Evolutionary conservation across 2,329 filamentous ascomycete genomes (phyloP).

Genomic region (Talaromyces sp.): DNA sequence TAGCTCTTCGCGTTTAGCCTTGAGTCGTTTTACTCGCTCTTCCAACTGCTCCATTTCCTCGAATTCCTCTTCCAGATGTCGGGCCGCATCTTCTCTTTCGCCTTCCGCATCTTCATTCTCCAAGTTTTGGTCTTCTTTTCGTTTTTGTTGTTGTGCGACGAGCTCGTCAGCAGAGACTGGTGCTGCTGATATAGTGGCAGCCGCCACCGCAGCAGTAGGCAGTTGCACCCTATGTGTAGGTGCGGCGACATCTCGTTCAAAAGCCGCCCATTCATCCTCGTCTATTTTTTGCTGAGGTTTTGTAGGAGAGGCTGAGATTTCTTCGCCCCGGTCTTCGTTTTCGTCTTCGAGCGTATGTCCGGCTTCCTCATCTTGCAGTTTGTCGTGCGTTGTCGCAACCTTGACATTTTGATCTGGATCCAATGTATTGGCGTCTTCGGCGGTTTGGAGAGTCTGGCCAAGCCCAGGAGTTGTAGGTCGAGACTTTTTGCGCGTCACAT

Average conservation of each 20-base stretch:
- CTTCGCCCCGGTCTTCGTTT: neutral
- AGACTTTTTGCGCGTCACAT: constrained; percentile 37
- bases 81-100: constrained; percentile 69
- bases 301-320: neutral
- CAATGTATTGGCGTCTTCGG: constrained; percentile 8
- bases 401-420: neutral
- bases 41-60: constrained; percentile 79
- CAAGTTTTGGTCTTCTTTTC: constrained; percentile 35
- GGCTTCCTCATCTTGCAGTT: constrained; percentile 19
- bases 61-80: constrained; percentile 69
- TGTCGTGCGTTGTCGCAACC: constrained; percentile 21
- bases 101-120: constrained; percentile 56
- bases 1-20: constrained; percentile 65
- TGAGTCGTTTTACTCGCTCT: constrained; percentile 60
- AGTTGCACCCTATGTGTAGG: constrained; percentile 29
- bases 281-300: constrained; percentile 42
- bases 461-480: constrained; percentile 28
- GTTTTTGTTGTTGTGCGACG: constrained; percentile 47
- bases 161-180: constrained; percentile 61
- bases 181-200: constrained; percentile 62
- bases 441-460: constrained; percentile 26
- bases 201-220: constrained; percentile 25
- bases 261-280: constrained; percentile 80
- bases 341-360: constrained; percentile 12
- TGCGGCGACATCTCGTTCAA: constrained; percentile 71